Evolutionary conservation across 2,329 filamentous ascomycete genomes (phyloP).

Genomic region (Hymenoscyphus repandus): DNA sequence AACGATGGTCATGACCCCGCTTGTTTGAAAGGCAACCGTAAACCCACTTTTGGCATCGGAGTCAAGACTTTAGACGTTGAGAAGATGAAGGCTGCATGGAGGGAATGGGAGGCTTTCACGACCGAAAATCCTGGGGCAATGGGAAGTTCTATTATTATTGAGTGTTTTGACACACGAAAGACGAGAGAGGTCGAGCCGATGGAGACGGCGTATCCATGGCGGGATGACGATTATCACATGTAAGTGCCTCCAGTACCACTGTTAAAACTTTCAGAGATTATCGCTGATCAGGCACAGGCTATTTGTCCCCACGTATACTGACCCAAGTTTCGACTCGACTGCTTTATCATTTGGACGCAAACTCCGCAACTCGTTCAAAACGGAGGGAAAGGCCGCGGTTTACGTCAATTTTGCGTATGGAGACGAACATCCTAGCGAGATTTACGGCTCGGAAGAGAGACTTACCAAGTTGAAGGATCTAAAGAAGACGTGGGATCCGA

Average conservation of each 20-base stretch:
- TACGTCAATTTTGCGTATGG: slow-evolving; percentile 21
- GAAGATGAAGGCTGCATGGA: not conserved
- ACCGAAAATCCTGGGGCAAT: not conserved
- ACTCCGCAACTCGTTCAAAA: not conserved
- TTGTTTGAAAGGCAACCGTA: slow-evolving; percentile 1
- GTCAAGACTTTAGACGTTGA: not conserved
- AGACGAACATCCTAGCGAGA: slow-evolving; percentile 38
- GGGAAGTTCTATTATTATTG: not conserved
- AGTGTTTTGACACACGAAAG: not conserved
- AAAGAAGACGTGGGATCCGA: slow-evolving; percentile 13
- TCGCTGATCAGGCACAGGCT: not conserved
- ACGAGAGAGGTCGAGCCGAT: not conserved
- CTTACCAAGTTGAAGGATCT: slow-evolving; percentile 41
- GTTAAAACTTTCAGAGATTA: not conserved
- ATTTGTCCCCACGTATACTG: not conserved
- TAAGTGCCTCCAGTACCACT: not conserved
- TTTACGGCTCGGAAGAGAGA: slow-evolving; percentile 44
- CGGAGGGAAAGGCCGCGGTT: not conserved
- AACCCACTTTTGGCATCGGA: not conserved
- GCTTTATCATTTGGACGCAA: not conserved
- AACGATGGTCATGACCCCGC: slow-evolving; percentile 3
- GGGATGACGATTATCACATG: not conserved
- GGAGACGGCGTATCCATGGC: slow-evolving; percentile 1
- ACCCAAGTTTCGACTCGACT: not conserved
- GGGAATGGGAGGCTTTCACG: not conserved